These are phyloP conservation scores for Artomyces pyxidatus DNA, from an alignment of 768 basidiomycete species.

Conservation along the genomic window DNA sequence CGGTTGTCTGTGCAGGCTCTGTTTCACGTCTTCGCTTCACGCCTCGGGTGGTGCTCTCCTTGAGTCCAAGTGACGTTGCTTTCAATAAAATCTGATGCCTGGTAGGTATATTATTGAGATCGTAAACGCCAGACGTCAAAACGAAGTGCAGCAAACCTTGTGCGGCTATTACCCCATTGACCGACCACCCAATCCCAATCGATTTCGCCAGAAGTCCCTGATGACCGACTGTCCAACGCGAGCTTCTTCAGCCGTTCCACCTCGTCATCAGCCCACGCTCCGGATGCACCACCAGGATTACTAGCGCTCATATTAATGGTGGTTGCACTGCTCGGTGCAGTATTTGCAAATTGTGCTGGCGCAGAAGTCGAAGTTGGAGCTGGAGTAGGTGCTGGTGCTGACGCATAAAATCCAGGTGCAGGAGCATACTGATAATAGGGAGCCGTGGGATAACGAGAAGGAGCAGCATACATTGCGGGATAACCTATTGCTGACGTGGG, in stretches of 20 bases:
- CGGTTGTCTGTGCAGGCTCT: not conserved
- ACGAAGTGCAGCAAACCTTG: constrained; percentile 39
- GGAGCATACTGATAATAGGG: constrained; percentile 56
- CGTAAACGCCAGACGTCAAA: not conserved
- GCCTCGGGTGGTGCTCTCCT: constrained; percentile 62
- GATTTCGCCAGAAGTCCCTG: constrained; percentile 40
- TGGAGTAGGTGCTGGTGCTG: constrained; percentile 12
- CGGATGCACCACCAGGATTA: constrained; percentile 43
- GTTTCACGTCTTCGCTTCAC: constrained; percentile 50
- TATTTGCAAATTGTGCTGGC: constrained; percentile 12
- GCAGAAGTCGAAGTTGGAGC: constrained; percentile 22
- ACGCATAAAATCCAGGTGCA: constrained; percentile 22
- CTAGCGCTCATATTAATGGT: constrained; percentile 13
- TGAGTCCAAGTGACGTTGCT: constrained; percentile 70
- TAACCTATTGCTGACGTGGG: constrained; percentile 32
- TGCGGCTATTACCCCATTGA: constrained; percentile 67
- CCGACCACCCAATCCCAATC: constrained; percentile 76
- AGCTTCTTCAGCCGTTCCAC: constrained; percentile 58
- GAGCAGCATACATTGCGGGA: constrained; percentile 29
- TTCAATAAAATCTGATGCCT: constrained; percentile 83
- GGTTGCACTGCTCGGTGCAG: constrained; percentile 8
- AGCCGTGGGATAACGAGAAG: constrained; percentile 46
- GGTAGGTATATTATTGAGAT: not conserved
- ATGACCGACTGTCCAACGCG: constrained; percentile 55
- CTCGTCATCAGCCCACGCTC: constrained; percentile 76